phyloP scores from a whole-genome alignment of 768 basidiomycete species.

The Pleurotus tuoliensis region DNA sequence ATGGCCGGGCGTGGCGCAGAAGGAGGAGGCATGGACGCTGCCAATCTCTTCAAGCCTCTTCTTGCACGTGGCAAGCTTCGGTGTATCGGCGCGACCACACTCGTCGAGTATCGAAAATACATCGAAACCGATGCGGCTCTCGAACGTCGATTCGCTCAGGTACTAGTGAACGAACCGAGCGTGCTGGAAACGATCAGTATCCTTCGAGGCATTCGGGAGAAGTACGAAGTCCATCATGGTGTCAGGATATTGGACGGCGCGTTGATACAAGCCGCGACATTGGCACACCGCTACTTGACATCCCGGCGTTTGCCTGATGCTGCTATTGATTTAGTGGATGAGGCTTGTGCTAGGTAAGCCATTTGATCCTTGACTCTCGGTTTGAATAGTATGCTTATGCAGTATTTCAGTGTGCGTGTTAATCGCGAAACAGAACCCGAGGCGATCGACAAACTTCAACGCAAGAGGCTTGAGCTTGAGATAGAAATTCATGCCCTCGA shows the following conservation, averaged over 20 bases:
- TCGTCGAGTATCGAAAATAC: slow-evolving; percentile 88
- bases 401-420: slow-evolving; percentile 66
- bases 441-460: slow-evolving; percentile 86
- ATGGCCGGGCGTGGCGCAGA: slow-evolving; percentile 84
- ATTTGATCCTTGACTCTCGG: background rate
- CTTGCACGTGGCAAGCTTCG: slow-evolving; percentile 78
- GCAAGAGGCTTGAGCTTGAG: slow-evolving; percentile 85
- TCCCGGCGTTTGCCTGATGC: slow-evolving; percentile 76
- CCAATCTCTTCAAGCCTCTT: slow-evolving; percentile 88
- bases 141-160: slow-evolving; percentile 90
- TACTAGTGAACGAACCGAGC: slow-evolving; percentile 85
- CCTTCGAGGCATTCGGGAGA: slow-evolving; percentile 89
- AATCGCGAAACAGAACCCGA: slow-evolving; percentile 94
- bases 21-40: slow-evolving; percentile 92
- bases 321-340: slow-evolving; percentile 90
- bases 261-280: slow-evolving; percentile 82
- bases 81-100: slow-evolving; percentile 87
- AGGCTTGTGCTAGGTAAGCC: slow-evolving; percentile 80
- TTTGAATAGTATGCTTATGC: too few relatives aligned
- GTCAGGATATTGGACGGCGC: slow-evolving; percentile 87
- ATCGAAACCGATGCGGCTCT: slow-evolving; percentile 92
- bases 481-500: slow-evolving; percentile 94
- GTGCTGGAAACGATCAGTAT: slow-evolving; percentile 92
- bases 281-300: slow-evolving; percentile 92
- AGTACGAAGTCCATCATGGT: slow-evolving; percentile 90